Evolutionary conservation across 2,329 filamentous ascomycete genomes (phyloP), one percentile per base, ranked within the genome.

Genomic region (Colletotrichum tofieldiae): DNA sequence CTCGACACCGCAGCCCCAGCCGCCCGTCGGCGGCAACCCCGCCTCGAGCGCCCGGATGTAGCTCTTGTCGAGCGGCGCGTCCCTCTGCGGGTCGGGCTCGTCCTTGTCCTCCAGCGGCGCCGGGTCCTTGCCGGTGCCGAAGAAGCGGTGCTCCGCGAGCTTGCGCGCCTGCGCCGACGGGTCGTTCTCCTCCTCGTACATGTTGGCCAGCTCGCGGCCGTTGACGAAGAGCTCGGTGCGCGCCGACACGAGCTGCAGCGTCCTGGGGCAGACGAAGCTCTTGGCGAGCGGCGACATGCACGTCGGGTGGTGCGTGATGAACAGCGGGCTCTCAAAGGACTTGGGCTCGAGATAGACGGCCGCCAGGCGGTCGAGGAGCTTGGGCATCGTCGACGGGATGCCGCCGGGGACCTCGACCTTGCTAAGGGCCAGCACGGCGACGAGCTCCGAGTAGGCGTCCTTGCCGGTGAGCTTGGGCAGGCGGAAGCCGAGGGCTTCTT

Each of bases 151-250:
- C 12, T 83, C 87, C 58, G 91, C 82, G 75, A 99, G 95, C 82
- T 99, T 99, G 67, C 89, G 87, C 56, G 93, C 88, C 83, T 99
- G 96, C 77, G 93, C 93, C 65, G 93, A 91, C 0, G 96, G 96
- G 63, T 94, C 93, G 81, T 99, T 99, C 81, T 99, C 96, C 83
- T 99, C 96, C 81, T 99, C 96, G 81, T 99, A 99, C 85, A 96
- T 97, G 82, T 99, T 99, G 73, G 96, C 94, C 41, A 98, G 88
- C 80, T 99, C 96, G 66, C 91, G 90, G 51, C 93, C 91, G 61
- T 90, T 84, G 74, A 97, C 90, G 82, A 97, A 98, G 29, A 98
- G 89, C 82, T 98, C 95, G 0, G 93, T 94, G 7, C 95, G 92
- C 0, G 94, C 93, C 1, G 94, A 93, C 1, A 98, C 91, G 11